phyloP scores from a whole-genome alignment of 345 rosid genomes.

The Reutealis trisperma region DNA sequence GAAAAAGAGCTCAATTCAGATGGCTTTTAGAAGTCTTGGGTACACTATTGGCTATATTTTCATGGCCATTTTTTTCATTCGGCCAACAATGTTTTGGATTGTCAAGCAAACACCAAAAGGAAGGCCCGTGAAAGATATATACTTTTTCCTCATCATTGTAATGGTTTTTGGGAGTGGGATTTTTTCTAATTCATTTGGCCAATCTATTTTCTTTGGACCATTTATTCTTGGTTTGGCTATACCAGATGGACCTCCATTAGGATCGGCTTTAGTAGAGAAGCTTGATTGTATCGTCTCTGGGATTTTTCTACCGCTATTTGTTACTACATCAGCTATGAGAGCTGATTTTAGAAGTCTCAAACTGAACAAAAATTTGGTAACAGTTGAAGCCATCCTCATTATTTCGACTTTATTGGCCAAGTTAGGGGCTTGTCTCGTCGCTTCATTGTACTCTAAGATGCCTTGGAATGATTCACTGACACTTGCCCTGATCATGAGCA shows the following conservation, averaged over 20 bases:
- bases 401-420: background rate
- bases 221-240: conserved; percentile 27
- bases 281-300: conserved; percentile 23
- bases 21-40: background rate
- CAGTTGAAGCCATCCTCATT: background rate
- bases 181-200: conserved; percentile 2
- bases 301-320: conserved; percentile 31
- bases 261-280: conserved; percentile 31
- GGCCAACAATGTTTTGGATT: conserved; percentile 25
- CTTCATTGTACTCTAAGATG: conserved; percentile 15
- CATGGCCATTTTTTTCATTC: background rate
- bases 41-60: background rate
- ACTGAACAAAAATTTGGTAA: background rate
- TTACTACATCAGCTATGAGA: conserved; percentile 24
- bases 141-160: conserved; percentile 23
- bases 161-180: background rate
- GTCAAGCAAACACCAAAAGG: conserved; percentile 24
- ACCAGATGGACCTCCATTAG: conserved; percentile 34
- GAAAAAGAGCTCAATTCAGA: background rate
- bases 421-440: background rate
- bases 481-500: conserved; percentile 6
- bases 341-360: background rate
- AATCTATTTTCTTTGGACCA: conserved; percentile 12
- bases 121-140: conserved; percentile 8
- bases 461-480: conserved; percentile 20